Evolutionary conservation across 176 grass and related monocot genomes (phyloP), one percentile per base, ranked within the genome.

Genomic region (Hyparrhenia diplandra): DNA sequence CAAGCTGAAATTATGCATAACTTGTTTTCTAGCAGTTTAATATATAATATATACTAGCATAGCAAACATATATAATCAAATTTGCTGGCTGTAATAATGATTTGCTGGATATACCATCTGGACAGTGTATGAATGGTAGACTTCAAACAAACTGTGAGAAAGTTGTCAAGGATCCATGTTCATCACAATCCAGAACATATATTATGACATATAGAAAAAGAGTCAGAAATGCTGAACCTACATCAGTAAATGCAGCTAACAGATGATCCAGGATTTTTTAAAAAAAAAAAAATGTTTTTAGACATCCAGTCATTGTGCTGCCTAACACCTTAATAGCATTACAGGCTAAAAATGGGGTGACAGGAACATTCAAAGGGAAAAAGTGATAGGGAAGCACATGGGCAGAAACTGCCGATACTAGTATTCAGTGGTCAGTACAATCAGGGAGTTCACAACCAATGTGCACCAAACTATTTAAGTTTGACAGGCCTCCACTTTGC

Each of bases 1-100:
- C 73, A 85, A 69, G 12, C 64, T 70, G 25, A 74, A 83, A 80
- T 23, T 63, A 10, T 46, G 42, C 27, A 46, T 20, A 77, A 58
- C 52, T 59, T 82, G 36, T 73, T 69, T 11, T 80, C 70, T 72
- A 32, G 16, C 45, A 85, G 49, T 57, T 29, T 14, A 58, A 58
- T 8, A 28, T 62, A 62, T 27, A 27, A 41, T 71, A 27, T 40
- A 55, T 42, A 58, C 32, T 41, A 34, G 10, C 60, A 83, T 20
- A 88, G 42, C 27, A 4, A 57, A 35, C 5, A 79, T 12, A 83
- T 20, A 47, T 69, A 66, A 31, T 41, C 23, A 74, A 49, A 52
- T 74, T 49, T 39, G 13, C 30, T 80, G 45, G 2, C n/a, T 64
- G 5, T 6, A 83, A 66, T 63, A 83, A 63, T 54, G 21, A 80